Evolutionary conservation across 108 stramenopile genomes (phyloP), one percentile per base, ranked within the genome.

Genomic region (Cyclotella atomus): DNA sequence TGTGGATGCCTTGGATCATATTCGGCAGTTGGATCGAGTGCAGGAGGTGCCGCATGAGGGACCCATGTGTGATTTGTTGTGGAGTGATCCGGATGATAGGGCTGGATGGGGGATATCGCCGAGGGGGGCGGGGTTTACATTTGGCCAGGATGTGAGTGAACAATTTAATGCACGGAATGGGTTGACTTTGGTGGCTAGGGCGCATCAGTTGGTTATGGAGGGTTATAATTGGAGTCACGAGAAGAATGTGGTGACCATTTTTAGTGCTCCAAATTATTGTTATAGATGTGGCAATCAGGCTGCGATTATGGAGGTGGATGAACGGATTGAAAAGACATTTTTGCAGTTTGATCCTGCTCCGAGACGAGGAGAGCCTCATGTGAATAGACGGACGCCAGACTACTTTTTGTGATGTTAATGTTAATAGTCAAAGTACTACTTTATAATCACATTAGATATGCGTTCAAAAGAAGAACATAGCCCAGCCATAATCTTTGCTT

Each of bases 261-360:
- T 98, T 73, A 91, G 90, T 47, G 99, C 99, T 15, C 99, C 99
- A 56, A 99, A 99, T 82, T 99, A 99, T 80, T 99, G 99, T 78
- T 98, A 99, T 83, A 87, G 98, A 33, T 98, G 98, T 79, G 99
- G 99, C 15, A 99, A 99, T 82, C 96, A 97, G 76, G 99, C 97
- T 1, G 99, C 98, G 24, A 98, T 99, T 53, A 97, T 99, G 96
- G 97, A 98, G 75, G 96, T 98, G 17, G 97, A 97, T 75, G 99
- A 98, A 67, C 62, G 70, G 24, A 61, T 28, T 59, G 76, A 96
- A 29, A 96, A 92, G 70, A 84, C 82, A 32, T 98, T 97, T 88
- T 82, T 92, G 66, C 95, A 92, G 67, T 96, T 98, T 77, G 99
- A 98, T 82, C 97, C 99, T 12, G 98, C 97, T 14, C 98, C 97